Conservation (phyloP, 208 protist genomes). For the Acanthamoeba healyi region DNA sequence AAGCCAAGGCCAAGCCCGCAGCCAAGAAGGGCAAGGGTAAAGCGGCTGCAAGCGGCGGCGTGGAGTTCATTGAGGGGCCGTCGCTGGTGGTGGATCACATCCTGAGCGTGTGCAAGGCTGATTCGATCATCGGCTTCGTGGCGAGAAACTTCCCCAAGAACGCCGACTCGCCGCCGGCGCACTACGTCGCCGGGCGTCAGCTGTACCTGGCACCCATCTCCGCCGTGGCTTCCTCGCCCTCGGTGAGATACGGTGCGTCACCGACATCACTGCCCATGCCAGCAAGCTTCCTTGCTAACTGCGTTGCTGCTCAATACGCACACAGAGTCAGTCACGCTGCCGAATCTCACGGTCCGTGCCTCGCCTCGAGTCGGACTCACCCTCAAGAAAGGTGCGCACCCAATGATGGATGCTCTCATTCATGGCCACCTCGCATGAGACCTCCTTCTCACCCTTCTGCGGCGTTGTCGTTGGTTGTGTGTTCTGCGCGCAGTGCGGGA, state of each 20-base stretch:
- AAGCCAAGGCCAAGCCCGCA: conserved; percentile 15
- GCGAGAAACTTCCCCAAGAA: background rate
- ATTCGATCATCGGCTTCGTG: conserved; percentile 51
- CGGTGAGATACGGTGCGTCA: background rate
- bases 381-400: conserved; percentile 23
- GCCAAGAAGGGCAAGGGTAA: conserved; percentile 27
- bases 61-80: conserved; percentile 36
- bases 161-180: background rate
- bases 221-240: background rate
- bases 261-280: background rate
- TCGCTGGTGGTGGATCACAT: conserved; percentile 59
- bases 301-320: no score
- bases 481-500: background rate
- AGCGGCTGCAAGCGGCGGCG: background rate
- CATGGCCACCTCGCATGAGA: no score
- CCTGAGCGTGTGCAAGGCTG: conserved; percentile 28
- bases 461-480: no score
- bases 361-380: conserved; percentile 40
- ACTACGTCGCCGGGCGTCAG: background rate
- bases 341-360: background rate
- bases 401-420: background rate
- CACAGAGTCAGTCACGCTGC: background rate
- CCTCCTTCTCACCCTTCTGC: no score
- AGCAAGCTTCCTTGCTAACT: background rate
- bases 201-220: conserved; percentile 19